phyloP scores from a whole-genome alignment of 208 protist species.

The Wallacemonas rigidus region DNA sequence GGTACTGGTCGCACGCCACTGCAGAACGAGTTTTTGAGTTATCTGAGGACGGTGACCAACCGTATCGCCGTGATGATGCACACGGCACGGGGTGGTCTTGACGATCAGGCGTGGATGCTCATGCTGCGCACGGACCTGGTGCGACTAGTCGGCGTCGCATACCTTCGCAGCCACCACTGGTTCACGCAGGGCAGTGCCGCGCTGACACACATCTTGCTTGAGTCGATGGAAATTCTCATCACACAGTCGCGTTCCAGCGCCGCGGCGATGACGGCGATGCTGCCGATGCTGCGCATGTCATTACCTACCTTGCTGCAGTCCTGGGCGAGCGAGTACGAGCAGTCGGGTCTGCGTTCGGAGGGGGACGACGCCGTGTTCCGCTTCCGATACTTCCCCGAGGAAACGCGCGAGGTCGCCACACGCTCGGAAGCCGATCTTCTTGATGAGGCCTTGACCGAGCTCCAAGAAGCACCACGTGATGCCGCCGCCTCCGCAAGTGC shows the following conservation, averaged over 20 bases:
- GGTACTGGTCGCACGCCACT: not conserved
- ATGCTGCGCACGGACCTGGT: not conserved
- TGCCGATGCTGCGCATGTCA: conserved; percentile 19
- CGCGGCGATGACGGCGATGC: conserved; percentile 12
- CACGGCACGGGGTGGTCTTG: not conserved
- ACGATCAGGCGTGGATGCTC: not conserved
- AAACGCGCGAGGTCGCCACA: not conserved
- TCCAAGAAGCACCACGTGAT: conserved; percentile 10
- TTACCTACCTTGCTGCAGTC: conserved; percentile 17
- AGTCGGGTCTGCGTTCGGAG: conserved; percentile 4
- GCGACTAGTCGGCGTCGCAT: not conserved
- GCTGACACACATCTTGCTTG: conserved; percentile 6
- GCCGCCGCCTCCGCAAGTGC: not conserved
- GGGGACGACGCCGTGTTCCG: conserved; percentile 21
- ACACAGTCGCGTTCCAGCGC: not conserved
- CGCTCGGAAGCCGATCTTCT: conserved; percentile 24
- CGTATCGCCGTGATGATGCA: not conserved
- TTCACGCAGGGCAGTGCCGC: conserved; percentile 10
- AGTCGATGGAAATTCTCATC: not conserved
- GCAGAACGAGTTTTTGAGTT: conserved; percentile 8
- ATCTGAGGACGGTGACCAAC: not conserved
- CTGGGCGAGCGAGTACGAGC: conserved; percentile 34
- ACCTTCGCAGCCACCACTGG: not conserved
- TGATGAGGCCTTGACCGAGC: conserved; percentile 31
- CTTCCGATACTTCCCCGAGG: conserved; percentile 13